These are phyloP conservation scores for Tolypocladium inflatum DNA, from an alignment of 2,329 filamentous ascomycete species.

Conservation along the genomic window DNA sequence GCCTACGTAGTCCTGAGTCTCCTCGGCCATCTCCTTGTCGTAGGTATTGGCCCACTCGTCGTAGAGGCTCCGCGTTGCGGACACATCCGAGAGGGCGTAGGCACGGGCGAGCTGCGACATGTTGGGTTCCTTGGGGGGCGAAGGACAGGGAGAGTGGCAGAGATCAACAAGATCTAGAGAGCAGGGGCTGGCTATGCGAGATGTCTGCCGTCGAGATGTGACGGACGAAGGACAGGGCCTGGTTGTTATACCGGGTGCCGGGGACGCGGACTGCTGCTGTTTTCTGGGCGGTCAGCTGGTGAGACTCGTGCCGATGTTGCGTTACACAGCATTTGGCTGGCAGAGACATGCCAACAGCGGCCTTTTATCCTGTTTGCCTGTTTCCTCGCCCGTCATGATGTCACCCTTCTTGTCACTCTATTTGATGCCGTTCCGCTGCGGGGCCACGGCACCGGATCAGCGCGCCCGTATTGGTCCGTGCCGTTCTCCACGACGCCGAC, in stretches of 20 bases:
- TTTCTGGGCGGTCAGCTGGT: background rate
- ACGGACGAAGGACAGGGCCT: background rate
- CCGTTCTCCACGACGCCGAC: slow-evolving; percentile 8
- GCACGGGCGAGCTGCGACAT: slow-evolving; percentile 18
- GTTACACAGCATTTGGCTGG: background rate
- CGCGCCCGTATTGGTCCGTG: background rate
- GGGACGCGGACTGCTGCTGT: background rate
- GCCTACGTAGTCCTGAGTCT: slow-evolving; percentile 30
- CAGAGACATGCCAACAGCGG: background rate
- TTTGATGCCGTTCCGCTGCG: background rate
- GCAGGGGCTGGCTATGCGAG: background rate
- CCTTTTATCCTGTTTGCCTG: background rate
- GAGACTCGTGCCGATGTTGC: background rate
- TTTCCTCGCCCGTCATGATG: background rate
- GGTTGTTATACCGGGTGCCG: background rate
- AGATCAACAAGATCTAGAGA: background rate
- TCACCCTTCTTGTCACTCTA: background rate
- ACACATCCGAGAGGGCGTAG: slow-evolving; percentile 15
- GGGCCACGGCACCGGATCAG: background rate
- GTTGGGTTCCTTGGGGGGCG: slow-evolving; percentile 1
- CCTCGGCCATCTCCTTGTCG: slow-evolving; percentile 22
- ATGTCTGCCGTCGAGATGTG: background rate
- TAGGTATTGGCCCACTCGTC: slow-evolving; percentile 26
- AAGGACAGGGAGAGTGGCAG: background rate
- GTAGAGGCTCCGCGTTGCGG: slow-evolving; percentile 20